Percentiles rank a stretch among this genome's conserved stretches.
Conservation (phyloP, 2,329 filamentous ascomycete species). For the Colletotrichum sp. region DNA sequence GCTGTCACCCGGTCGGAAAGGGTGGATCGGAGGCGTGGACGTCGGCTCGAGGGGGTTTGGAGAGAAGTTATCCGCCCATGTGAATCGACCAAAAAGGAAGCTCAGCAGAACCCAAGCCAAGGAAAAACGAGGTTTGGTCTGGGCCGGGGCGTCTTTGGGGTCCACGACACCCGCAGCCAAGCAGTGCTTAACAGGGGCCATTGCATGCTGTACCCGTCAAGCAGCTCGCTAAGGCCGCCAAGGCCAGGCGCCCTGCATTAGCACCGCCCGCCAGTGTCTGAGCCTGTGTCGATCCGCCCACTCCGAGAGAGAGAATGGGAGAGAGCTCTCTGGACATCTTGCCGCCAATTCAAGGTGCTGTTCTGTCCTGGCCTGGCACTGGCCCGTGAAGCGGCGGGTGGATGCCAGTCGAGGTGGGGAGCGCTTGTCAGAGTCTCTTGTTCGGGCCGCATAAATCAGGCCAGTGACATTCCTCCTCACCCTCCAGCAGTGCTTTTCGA, state of each 20-base stretch:
- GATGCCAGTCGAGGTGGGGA: neutral
- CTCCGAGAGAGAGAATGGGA: neutral
- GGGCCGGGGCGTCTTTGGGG: neutral
- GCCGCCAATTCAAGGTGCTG: neutral
- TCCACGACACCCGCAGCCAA: conserved; percentile 8
- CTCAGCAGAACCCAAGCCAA: neutral
- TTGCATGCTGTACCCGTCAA: conserved; percentile 14
- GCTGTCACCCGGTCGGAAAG: neutral
- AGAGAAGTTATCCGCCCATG: neutral
- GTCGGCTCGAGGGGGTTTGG: neutral
- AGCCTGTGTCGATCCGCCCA: conserved; percentile 12
- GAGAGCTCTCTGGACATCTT: neutral
- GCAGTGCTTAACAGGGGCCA: neutral
- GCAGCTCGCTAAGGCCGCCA: conserved; percentile 14
- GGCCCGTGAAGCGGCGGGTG: neutral
- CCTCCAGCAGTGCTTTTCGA: neutral
- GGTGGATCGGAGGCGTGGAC: neutral
- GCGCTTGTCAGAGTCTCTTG: neutral
- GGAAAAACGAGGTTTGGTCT: neutral
- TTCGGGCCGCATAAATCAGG: neutral
- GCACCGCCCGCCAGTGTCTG: conserved; percentile 11
- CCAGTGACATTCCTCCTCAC: neutral
- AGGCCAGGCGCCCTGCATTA: conserved; percentile 20
- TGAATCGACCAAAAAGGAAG: conserved; percentile 1
- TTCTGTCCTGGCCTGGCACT: neutral